Evolutionary conservation across 192 early-diverging fungal genomes (phyloP).

Genomic region (Coemansia sp.): DNA sequence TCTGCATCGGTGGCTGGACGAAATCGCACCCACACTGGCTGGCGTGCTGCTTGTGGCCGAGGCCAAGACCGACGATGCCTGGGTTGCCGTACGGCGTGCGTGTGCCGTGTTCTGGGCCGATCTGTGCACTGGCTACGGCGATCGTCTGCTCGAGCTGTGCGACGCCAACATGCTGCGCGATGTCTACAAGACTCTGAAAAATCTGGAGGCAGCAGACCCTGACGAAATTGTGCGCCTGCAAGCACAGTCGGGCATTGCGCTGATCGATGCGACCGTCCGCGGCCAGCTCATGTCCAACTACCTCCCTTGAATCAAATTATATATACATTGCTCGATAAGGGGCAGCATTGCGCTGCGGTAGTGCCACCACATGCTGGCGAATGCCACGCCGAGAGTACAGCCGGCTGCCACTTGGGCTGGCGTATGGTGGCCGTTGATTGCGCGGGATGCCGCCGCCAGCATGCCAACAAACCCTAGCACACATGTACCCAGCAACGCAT

Average conservation of each 20-base stretch:
- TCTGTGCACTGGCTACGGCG: constrained; percentile 69
- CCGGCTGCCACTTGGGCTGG: constrained; percentile 39
- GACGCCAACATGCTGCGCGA: constrained; percentile 61
- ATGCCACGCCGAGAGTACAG: constrained; percentile 14
- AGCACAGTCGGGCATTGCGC: constrained; percentile 64
- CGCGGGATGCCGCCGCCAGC: constrained; percentile 35
- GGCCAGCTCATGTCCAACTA: not conserved
- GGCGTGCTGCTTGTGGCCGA: constrained; percentile 59
- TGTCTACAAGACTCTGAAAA: constrained; percentile 60
- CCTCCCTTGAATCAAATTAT: not conserved
- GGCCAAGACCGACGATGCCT: constrained; percentile 3
- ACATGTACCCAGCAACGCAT: not conserved
- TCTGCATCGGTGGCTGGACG: constrained; percentile 64
- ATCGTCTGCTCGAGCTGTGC: constrained; percentile 56
- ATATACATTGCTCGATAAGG: not conserved
- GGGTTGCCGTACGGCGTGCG: constrained; percentile 63
- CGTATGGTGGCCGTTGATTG: constrained; percentile 37
- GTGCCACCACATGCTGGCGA: constrained; percentile 36
- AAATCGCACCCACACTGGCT: constrained; percentile 68
- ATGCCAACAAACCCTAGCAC: constrained; percentile 10
- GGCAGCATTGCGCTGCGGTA: constrained; percentile 3
- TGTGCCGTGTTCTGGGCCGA: constrained; percentile 65
- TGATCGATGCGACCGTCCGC: not conserved
- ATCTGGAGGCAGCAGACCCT: constrained; percentile 63
- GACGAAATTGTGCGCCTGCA: constrained; percentile 75